These are phyloP conservation scores for Ligustrum vulgare DNA, from an alignment of 257 asterid species.

Conservation along the genomic window DNA sequence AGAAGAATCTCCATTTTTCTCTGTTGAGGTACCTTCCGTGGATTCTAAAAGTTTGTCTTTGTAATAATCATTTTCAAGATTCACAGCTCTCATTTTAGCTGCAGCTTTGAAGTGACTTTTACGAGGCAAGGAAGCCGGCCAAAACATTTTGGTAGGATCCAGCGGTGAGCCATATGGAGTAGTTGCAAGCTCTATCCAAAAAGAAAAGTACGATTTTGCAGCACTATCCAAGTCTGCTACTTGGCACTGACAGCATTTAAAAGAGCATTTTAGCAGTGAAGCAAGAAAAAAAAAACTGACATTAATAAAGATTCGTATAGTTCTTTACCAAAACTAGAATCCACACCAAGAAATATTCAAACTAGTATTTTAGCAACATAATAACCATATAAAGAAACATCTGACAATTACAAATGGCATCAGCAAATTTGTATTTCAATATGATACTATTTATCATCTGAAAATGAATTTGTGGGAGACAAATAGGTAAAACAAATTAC, in stretches of 20 bases:
- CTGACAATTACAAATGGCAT: neutral
- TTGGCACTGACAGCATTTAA: slow-evolving; percentile 56
- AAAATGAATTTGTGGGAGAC: neutral
- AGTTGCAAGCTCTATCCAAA: slow-evolving; percentile 91
- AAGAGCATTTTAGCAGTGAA: slow-evolving; percentile 22
- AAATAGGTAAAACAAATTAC: neutral
- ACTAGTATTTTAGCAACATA: neutral
- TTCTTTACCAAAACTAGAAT: neutral
- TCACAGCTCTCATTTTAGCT: slow-evolving; percentile 92
- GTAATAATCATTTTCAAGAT: slow-evolving; percentile 57
- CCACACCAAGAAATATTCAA: neutral
- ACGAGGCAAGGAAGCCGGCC: slow-evolving; percentile 96
- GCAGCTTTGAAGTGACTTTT: slow-evolving; percentile 96
- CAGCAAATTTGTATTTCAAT: neutral
- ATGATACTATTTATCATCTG: neutral
- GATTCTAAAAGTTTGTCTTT: slow-evolving; percentile 45
- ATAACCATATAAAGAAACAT: neutral
- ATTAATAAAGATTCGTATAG: neutral
- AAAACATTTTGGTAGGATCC: slow-evolving; percentile 89
- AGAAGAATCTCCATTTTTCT: slow-evolving; percentile 65
- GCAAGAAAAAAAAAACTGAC: slow-evolving; percentile 4
- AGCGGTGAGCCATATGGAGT: slow-evolving; percentile 88
- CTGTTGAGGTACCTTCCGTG: slow-evolving; percentile 45
- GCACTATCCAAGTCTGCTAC: slow-evolving; percentile 80
- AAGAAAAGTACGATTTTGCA: slow-evolving; percentile 68